Conservation (phyloP, 495 filamentous ascomycete genomes). For the Massariosphaeria phaeospora region DNA sequence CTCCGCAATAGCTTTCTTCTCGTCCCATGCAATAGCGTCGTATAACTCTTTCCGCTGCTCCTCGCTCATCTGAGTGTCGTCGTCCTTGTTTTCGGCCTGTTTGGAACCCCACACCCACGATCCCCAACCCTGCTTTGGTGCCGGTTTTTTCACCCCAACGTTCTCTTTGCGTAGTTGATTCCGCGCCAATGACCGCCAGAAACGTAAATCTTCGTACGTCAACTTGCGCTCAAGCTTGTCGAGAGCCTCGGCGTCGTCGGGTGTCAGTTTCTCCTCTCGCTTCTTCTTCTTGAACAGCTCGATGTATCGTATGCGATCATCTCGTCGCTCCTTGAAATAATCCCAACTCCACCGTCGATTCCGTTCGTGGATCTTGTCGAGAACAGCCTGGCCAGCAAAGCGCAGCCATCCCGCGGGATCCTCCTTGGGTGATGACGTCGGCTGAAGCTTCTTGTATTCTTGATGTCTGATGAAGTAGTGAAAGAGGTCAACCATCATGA, state of each 20-base stretch:
- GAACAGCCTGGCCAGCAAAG: slow-evolving; percentile 82
- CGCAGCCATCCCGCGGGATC: slow-evolving; percentile 86
- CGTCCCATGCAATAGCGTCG: slow-evolving; percentile 95
- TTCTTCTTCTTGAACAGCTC: slow-evolving; percentile 91
- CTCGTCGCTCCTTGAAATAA: slow-evolving; percentile 85
- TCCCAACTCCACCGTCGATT: slow-evolving; percentile 91
- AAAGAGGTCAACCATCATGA: slow-evolving; percentile 98
- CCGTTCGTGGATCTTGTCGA: slow-evolving; percentile 88
- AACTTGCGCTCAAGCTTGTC: slow-evolving; percentile 78
- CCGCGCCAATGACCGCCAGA: slow-evolving; percentile 90
- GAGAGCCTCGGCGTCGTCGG: slow-evolving; percentile 66
- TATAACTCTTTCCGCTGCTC: slow-evolving; percentile 95
- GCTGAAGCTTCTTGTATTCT: slow-evolving; percentile 91
- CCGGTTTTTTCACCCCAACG: slow-evolving; percentile 67
- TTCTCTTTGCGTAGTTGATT: slow-evolving; percentile 96
- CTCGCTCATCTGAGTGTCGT: slow-evolving; percentile 80
- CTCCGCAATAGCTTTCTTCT: slow-evolving; percentile 83
- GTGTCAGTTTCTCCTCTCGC: slow-evolving; percentile 64
- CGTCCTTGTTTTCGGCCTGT: slow-evolving; percentile 55
- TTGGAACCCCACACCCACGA: slow-evolving; percentile 72
- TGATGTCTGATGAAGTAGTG: slow-evolving; percentile 98
- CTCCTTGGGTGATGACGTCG: slow-evolving; percentile 79
- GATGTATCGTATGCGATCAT: slow-evolving; percentile 85
- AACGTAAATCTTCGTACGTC: slow-evolving; percentile 91
- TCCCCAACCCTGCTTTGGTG: slow-evolving; percentile 70